A percentile compares a stretch with the other conserved stretches of the same genome.
Evolutionary conservation across 768 basidiomycete species (phyloP).

Genomic region (Ephemerocybe angulata): DNA sequence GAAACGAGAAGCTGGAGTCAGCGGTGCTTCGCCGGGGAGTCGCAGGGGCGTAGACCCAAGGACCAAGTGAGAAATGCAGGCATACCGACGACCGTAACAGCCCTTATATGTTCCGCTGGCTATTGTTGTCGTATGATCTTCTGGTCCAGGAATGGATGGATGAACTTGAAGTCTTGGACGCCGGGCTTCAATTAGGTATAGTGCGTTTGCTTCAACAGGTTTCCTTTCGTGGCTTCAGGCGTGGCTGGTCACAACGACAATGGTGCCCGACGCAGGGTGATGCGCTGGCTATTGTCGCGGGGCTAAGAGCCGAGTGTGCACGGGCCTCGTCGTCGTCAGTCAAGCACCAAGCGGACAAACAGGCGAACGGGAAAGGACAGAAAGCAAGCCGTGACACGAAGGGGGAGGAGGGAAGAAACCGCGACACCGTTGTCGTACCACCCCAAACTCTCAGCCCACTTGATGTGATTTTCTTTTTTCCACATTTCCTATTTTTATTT

Average conservation of each 20-base stretch:
- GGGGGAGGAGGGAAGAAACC: neutral
- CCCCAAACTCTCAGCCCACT: conserved; percentile 11
- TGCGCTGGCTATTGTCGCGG: conserved; percentile 1
- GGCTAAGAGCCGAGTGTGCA: neutral
- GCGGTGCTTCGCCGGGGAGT: neutral
- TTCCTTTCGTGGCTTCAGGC: neutral
- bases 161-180: no score
- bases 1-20: neutral
- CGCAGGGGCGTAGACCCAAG: neutral
- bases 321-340: neutral
- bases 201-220: neutral
- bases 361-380: neutral
- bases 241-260: neutral
- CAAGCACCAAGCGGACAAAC: neutral
- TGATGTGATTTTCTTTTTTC: conserved; percentile 3
- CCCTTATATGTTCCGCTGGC: no score
- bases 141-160: no score
- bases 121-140: no score
- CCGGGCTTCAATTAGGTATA: no score
- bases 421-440: neutral
- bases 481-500: neutral
- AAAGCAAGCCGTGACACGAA: neutral
- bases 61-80: no score
- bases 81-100: no score
- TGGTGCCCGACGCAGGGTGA: neutral